A percentile compares a stretch with the other conserved stretches of the same genome.
Conservation (phyloP, 1,284 basidiomycete species). For the Heterobasidion annosum region DNA sequence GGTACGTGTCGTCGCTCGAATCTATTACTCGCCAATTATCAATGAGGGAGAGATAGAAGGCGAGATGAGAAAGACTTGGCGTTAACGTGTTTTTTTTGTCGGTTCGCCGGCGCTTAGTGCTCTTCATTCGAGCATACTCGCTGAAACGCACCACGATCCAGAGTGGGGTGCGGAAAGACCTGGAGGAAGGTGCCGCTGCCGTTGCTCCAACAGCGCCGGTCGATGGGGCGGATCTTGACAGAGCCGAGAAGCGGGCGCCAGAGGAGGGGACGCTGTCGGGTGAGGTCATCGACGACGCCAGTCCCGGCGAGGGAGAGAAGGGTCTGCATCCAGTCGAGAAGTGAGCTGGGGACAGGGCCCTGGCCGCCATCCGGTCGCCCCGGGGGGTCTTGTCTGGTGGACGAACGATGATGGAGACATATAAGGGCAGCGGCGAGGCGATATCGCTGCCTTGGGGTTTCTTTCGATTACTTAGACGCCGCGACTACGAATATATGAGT, state of each 20-base stretch:
- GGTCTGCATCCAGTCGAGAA: no score
- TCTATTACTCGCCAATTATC: background rate
- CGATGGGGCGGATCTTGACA: background rate
- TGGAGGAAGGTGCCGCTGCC: conserved; percentile 7
- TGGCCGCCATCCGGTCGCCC: no score
- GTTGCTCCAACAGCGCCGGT: background rate
- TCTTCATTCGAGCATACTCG: conserved; percentile 57
- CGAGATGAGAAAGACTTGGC: background rate
- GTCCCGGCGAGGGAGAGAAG: no score
- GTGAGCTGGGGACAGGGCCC: no score
- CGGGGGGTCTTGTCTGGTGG: no score
- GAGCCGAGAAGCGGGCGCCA: background rate
- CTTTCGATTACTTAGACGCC: no score
- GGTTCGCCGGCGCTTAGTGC: conserved; percentile 14
- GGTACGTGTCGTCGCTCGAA: conserved; percentile 25
- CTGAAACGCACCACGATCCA: conserved; percentile 46
- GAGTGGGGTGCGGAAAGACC: conserved; percentile 20
- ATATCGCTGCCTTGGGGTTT: no score
- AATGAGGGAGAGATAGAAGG: background rate
- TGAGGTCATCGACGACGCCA: background rate
- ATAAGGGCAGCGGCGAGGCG: no score
- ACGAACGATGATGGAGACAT: no score
- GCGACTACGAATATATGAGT: no score
- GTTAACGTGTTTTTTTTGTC: background rate
- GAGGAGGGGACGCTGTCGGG: background rate